phyloP scores from a whole-genome alignment of 305 asterid genomes.

The Fraxinus velutina region DNA sequence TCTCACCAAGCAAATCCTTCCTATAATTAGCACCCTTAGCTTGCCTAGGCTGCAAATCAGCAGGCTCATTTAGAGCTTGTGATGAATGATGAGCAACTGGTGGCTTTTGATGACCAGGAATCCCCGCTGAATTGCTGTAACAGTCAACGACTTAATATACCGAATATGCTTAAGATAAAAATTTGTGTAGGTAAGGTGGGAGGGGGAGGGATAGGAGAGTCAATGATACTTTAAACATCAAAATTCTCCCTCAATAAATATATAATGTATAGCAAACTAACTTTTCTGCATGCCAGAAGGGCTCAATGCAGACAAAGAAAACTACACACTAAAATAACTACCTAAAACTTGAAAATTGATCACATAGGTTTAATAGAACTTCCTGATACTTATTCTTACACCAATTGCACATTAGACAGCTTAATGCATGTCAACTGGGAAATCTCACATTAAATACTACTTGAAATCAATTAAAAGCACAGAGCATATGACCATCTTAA shows the following conservation, averaged over 20 bases:
- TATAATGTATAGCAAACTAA: background rate
- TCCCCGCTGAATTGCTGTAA: slow-evolving; percentile 36
- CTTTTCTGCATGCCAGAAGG: background rate
- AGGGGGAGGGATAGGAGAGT: background rate
- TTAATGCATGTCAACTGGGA: background rate
- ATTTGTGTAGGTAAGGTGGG: background rate
- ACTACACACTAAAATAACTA: background rate
- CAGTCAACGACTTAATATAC: slow-evolving; percentile 8
- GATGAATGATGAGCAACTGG: slow-evolving; percentile 38
- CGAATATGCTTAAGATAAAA: slow-evolving; percentile 17
- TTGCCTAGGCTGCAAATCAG: slow-evolving; percentile 48
- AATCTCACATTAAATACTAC: background rate
- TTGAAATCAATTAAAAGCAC: background rate
- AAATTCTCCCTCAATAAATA: background rate
- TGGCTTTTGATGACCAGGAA: slow-evolving; percentile 47
- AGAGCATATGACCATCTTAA: background rate
- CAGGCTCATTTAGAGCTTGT: slow-evolving; percentile 38
- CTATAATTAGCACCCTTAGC: slow-evolving; percentile 40
- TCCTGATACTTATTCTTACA: background rate
- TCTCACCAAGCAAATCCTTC: slow-evolving; percentile 49
- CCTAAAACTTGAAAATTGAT: background rate
- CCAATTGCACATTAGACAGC: background rate
- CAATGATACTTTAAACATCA: background rate
- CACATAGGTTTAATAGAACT: background rate
- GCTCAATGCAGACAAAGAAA: background rate